Base-by-base conservation (phyloP, 2,329 filamentous ascomycete species). In the Phaeosphaeriaceae sp. region DNA sequence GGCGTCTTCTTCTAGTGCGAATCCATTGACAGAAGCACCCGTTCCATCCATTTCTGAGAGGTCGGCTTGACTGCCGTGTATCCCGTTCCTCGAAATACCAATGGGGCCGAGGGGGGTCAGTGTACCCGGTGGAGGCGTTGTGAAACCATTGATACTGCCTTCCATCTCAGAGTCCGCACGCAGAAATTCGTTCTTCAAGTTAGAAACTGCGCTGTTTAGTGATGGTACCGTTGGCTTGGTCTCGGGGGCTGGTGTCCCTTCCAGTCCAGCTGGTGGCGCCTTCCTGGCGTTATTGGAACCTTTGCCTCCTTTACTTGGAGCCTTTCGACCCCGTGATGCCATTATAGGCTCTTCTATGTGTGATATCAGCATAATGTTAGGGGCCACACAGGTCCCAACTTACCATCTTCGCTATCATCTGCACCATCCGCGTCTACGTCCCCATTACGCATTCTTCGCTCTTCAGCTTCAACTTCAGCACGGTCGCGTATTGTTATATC, bases 261-360 rank as follows among this genome's bases (percentile, higher is more conserved):
- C 91, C 56, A 89, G 87, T 56, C 86, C 84, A 49, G 88, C 87
- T 39, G 83, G 79, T 17, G 85, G 86, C 2, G 89, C 87, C 64
- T 91, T 93, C 42, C 91, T 85, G 16, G 88, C 86, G 13, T 79
- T 77, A 29, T 73, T 77, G 15, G 80, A 76, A 12, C 84, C 84
- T 64, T 88, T 93, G 55, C 86, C 86, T 17, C 91, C 88, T 60
- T 90, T 89, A 23, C 84, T 86, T 5, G 87, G 89, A 13, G 92
- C 90, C 71, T 93, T 96, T 36, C 94, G 87, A 44, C 94, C 94
- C 58, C 94, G 85, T 41, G 93, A 97, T 49, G 94, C 94, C 90
- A 97, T 97, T 67, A 99, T 97, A 7, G 94, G 94, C 74, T 96
- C 92, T 68, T 77, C 74, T 73, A 44, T 33, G 35, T 4, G 15